Conservation (phyloP, 768 basidiomycete species). For the Leccinellum luteum region DNA sequence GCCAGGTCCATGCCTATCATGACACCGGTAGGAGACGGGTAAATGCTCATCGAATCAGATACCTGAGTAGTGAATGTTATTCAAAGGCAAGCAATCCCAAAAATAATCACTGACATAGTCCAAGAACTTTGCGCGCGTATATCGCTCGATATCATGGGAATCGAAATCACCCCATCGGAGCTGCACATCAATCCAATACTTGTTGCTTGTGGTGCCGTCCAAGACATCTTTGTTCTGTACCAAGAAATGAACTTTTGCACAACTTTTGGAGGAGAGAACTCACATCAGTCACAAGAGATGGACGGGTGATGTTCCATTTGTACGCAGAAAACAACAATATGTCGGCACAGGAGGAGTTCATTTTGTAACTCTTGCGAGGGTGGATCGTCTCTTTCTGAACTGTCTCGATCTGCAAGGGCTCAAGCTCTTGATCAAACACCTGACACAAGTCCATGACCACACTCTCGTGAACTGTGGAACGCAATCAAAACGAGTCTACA, state of each 20-base stretch:
- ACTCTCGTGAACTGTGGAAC: conserved; percentile 71
- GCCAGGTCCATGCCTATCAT: conserved; percentile 99
- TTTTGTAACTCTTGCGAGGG: conserved; percentile 99
- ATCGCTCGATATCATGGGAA: conserved; percentile 97
- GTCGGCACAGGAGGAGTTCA: conserved; percentile 99
- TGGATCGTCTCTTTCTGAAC: conserved; percentile 99
- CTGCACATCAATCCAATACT: conserved; percentile 98
- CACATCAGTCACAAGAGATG: conserved; percentile 92
- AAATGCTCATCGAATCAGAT: conserved; percentile 97
- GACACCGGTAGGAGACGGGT: conserved; percentile 97
- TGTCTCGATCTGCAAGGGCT: conserved; percentile 97
- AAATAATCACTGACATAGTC: conserved; percentile 68
- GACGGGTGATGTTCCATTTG: conserved; percentile 98
- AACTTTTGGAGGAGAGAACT: conserved; percentile 23
- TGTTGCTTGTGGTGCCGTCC: conserved; percentile 97
- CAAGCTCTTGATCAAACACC: conserved; percentile 98
- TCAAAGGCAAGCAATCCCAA: not conserved
- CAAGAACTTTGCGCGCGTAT: conserved; percentile 98
- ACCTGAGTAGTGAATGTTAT: conserved; percentile 44
- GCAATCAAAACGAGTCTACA: conserved; percentile 6
- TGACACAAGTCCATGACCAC: conserved; percentile 97
- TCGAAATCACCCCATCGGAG: conserved; percentile 98
- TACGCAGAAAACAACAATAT: conserved; percentile 95
- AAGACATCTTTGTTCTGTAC: conserved; percentile 85
- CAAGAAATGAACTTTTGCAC: conserved; percentile 9